phyloP scores from a whole-genome alignment of 495 filamentous ascomycete genomes.

The Aspergillus kassunensis region DNA sequence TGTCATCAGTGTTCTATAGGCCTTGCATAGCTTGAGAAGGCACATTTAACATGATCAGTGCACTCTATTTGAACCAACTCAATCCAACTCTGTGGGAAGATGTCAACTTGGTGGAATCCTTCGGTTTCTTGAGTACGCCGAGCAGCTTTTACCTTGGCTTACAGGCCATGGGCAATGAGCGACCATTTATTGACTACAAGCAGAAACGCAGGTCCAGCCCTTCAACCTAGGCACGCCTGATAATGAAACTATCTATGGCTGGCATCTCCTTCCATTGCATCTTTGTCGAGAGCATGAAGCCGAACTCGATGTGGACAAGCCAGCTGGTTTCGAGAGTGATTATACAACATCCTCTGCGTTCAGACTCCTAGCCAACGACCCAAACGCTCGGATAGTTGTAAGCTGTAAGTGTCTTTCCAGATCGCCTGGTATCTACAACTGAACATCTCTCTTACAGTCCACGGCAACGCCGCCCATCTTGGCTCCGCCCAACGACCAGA shows the following conservation, averaged over 20 bases:
- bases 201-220: constrained; percentile 57
- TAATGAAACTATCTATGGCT: constrained; percentile 55
- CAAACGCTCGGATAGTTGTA: constrained; percentile 53
- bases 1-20: not conserved
- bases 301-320: constrained; percentile 40
- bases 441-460: constrained; percentile 25
- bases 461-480: constrained; percentile 48
- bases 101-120: constrained; percentile 66
- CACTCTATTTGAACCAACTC: constrained; percentile 72
- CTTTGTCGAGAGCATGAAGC: constrained; percentile 48
- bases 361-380: constrained; percentile 51
- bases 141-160: not conserved
- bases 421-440: not conserved
- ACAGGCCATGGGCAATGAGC: not conserved
- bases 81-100: constrained; percentile 66
- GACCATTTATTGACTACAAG: constrained; percentile 7
- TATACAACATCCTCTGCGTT: constrained; percentile 45
- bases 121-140: constrained; percentile 74
- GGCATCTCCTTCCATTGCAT: constrained; percentile 58
- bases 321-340: constrained; percentile 37
- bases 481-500: constrained; percentile 42
- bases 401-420: constrained; percentile 41
- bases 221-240: constrained; percentile 55
- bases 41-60: constrained; percentile 39
- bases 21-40: not conserved